Conservation (phyloP, 345 rosid genomes). For the Firmiana major region DNA sequence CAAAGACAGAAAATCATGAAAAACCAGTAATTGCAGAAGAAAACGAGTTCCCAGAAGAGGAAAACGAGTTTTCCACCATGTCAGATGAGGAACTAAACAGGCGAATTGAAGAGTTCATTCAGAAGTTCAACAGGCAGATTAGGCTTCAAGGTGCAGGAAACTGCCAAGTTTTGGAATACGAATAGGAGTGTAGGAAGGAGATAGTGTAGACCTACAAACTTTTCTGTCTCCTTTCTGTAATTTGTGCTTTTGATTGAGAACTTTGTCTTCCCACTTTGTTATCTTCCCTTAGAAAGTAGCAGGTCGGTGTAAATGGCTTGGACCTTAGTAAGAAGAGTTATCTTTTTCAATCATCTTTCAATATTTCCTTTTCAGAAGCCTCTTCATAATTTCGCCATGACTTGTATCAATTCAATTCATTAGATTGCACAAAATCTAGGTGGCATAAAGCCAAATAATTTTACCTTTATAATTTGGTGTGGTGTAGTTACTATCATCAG, state of each 20-base stretch:
- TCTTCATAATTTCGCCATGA: not conserved
- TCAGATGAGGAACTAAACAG: slow-evolving; percentile 67
- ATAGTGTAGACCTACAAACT: not conserved
- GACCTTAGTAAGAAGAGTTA: not conserved
- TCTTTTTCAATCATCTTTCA: not conserved
- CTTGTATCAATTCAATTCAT: not conserved
- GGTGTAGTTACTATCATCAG: not conserved
- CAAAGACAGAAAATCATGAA: slow-evolving; percentile 3
- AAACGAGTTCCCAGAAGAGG: slow-evolving; percentile 20
- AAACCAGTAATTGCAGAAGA: not conserved
- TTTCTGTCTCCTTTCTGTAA: not conserved
- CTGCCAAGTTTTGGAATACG: slow-evolving; percentile 17
- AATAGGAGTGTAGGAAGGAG: not conserved
- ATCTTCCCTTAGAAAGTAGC: not conserved
- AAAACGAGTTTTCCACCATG: slow-evolving; percentile 56
- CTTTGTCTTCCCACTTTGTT: not conserved
- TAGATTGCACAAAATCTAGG: slow-evolving; percentile 4
- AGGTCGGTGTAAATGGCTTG: slow-evolving; percentile 1
- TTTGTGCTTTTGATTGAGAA: not conserved
- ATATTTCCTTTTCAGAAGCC: not conserved
- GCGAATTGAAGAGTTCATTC: slow-evolving; percentile 75
- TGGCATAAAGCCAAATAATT: not conserved
- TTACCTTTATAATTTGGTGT: not conserved
- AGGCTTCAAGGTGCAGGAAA: slow-evolving; percentile 22
- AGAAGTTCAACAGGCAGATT: slow-evolving; percentile 51